These are phyloP conservation scores for Dioscorea alata DNA, from an alignment of 106 monocot species.

Conservation along the genomic window DNA sequence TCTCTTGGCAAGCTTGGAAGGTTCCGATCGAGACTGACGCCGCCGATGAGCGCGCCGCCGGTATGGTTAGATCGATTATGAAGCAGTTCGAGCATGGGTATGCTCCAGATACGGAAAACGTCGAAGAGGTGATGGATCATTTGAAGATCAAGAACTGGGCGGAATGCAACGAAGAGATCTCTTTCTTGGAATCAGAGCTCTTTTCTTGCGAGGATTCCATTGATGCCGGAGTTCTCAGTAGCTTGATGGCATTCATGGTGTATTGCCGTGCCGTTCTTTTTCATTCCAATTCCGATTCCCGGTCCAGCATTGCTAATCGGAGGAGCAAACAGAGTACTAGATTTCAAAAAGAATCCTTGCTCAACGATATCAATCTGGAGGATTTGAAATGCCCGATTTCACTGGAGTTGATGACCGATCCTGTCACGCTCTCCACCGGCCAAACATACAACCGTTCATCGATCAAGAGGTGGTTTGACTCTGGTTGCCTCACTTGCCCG, in stretches of 20 bases:
- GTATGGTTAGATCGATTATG: slow-evolving; percentile 31
- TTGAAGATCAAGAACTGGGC: slow-evolving; percentile 54
- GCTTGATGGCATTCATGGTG: slow-evolving; percentile 52
- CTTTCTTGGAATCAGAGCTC: slow-evolving; percentile 69
- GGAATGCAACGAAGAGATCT: slow-evolving; percentile 61
- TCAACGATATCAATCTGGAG: slow-evolving; percentile 29
- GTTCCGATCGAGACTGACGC: slow-evolving; percentile 16
- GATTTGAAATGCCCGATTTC: slow-evolving; percentile 72
- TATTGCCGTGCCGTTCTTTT: slow-evolving; percentile 63
- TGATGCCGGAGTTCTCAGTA: slow-evolving; percentile 31
- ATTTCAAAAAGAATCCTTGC: neutral
- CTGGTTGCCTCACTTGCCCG: slow-evolving; percentile 60
- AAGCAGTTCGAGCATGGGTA: slow-evolving; percentile 27
- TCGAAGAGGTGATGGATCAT: slow-evolving; percentile 35
- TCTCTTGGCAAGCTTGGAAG: slow-evolving; percentile 42
- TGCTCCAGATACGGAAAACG: slow-evolving; percentile 14
- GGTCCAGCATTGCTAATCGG: neutral
- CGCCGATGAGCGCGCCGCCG: slow-evolving; percentile 18
- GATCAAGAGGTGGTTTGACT: slow-evolving; percentile 60
- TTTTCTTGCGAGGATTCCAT: slow-evolving; percentile 2
- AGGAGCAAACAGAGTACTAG: neutral
- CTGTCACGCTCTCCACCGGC: slow-evolving; percentile 76
- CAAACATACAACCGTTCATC: slow-evolving; percentile 88
- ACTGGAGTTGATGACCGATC: slow-evolving; percentile 80
- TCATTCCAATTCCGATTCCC: slow-evolving; percentile 3